Percentiles rank a stretch among this genome's conserved stretches.
Evolutionary conservation across 2,329 filamentous ascomycete species (phyloP).

Genomic region (Penicillium sp.): DNA sequence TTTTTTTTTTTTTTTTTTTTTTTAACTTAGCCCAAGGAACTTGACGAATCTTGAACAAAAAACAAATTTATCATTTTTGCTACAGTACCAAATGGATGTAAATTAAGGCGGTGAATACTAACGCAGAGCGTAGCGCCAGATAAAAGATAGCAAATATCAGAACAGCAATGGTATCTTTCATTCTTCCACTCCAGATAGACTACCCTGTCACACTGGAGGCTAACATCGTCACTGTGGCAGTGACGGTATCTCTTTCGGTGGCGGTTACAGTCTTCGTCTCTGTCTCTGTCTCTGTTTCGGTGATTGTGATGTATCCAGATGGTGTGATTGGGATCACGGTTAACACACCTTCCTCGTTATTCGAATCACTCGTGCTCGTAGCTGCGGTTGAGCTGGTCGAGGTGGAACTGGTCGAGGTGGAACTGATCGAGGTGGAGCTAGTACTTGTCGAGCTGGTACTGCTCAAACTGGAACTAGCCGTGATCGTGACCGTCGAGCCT

Average conservation of each 20-base stretch:
- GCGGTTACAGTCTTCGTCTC: slow-evolving; percentile 12
- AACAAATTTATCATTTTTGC: no score
- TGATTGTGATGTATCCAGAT: slow-evolving; percentile 12
- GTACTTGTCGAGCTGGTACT: background rate
- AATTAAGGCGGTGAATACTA: no score
- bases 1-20: no score
- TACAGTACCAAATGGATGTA: no score
- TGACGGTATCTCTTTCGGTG: background rate
- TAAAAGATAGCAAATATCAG: no score
- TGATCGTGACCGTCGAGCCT: slow-evolving; percentile 1
- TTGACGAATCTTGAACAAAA: no score
- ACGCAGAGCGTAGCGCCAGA: no score
- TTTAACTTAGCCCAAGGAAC: no score
- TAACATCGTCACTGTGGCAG: background rate
- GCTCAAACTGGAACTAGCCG: no score
- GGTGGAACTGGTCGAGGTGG: background rate
- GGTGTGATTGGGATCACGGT: slow-evolving; percentile 16
- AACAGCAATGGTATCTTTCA: no score
- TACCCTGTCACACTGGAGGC: no score
- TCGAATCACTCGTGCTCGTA: background rate
- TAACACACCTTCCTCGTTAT: slow-evolving; percentile 1
- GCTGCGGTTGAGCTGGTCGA: background rate
- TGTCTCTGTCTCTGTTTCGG: slow-evolving; percentile 14
- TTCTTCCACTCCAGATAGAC: no score
- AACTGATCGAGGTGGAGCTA: background rate